Conservation (phyloP, 441 rosid species). For the Viola pubescens region DNA sequence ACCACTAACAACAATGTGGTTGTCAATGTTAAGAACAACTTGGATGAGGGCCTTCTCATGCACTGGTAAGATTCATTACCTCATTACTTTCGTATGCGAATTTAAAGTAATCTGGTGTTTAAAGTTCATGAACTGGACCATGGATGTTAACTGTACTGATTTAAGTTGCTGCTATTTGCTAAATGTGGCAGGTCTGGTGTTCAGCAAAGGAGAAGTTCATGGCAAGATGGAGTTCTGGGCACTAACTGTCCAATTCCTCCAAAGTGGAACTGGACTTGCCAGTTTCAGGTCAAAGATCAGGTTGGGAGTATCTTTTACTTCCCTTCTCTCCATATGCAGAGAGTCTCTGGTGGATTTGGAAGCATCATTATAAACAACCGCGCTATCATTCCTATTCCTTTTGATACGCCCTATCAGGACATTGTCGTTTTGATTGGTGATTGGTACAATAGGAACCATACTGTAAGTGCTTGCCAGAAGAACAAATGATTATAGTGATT, state of each 20-base stretch:
- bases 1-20: conserved; percentile 82
- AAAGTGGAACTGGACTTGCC: conserved; percentile 94
- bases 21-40: conserved; percentile 70
- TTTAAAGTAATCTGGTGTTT: background rate
- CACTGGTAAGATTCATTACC: conserved; percentile 50
- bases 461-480: conserved; percentile 41
- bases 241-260: conserved; percentile 93
- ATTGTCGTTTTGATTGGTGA: conserved; percentile 72
- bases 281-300: conserved; percentile 93
- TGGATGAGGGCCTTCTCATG: conserved; percentile 75
- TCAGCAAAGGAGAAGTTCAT: conserved; percentile 77
- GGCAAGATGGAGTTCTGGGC: conserved; percentile 96
- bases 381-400: conserved; percentile 69
- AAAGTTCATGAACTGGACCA: too few relatives aligned
- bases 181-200: conserved; percentile 64
- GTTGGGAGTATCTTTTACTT: conserved; percentile 94
- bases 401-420: conserved; percentile 69
- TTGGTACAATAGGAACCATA: conserved; percentile 85
- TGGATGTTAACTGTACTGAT: background rate
- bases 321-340: conserved; percentile 86
- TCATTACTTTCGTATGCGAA: background rate
- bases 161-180: conserved; percentile 5
- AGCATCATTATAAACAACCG: conserved; percentile 69
- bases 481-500: background rate
- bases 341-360: conserved; percentile 91